These are phyloP conservation scores for Didymosphaeria variabile DNA, from an alignment of 2,329 filamentous ascomycete species.

Conservation along the genomic window DNA sequence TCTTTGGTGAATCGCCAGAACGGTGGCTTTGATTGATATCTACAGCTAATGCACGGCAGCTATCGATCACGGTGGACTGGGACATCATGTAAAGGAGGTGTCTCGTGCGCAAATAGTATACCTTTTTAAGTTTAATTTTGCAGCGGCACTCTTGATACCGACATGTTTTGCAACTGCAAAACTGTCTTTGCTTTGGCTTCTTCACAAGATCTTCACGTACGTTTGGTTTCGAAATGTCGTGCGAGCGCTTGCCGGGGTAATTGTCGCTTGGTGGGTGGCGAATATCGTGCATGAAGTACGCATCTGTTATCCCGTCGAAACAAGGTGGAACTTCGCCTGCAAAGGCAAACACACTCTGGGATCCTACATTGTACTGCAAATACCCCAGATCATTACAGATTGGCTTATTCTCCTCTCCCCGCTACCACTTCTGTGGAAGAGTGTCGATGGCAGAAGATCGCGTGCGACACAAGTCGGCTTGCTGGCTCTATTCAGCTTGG, in stretches of 20 bases:
- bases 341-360: neutral
- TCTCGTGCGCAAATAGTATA: conserved; percentile 11
- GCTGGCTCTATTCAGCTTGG: conserved; percentile 12
- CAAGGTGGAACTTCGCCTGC: conserved; percentile 16
- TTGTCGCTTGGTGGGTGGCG: conserved; percentile 13
- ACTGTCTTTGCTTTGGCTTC: conserved; percentile 16
- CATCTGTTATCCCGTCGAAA: conserved; percentile 15
- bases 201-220: conserved; percentile 12
- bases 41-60: conserved; percentile 3
- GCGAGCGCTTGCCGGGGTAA: conserved; percentile 4
- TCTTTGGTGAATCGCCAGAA: conserved; percentile 1
- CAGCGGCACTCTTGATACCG: conserved; percentile 10
- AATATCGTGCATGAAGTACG: conserved; percentile 8
- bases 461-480: conserved; percentile 13
- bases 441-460: conserved; percentile 1
- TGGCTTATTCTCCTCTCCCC: conserved; percentile 13
- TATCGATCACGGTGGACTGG: conserved; percentile 8
- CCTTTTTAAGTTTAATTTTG: conserved; percentile 15
- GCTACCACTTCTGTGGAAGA: conserved; percentile 12
- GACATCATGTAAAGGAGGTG: conserved; percentile 6
- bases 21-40: neutral
- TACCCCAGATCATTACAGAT: conserved; percentile 15
- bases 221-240: conserved; percentile 11
- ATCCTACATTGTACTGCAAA: conserved; percentile 1
- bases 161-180: conserved; percentile 18